Evolutionary conservation across 768 basidiomycete species (phyloP), one percentile per base, ranked within the genome.

Genomic region (Collybiopsis confluens): DNA sequence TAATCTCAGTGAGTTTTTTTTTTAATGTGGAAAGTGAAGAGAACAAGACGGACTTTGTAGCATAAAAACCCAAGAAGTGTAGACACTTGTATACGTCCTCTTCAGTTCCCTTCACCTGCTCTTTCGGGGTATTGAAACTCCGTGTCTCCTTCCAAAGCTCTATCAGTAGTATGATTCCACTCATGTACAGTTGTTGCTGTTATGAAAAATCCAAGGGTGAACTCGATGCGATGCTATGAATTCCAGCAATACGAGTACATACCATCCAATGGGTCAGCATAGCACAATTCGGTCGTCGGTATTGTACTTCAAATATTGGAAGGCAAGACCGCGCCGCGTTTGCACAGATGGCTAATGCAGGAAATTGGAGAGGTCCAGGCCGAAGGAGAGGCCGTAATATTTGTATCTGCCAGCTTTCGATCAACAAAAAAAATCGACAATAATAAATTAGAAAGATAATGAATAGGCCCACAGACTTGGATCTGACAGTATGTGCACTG

Each of bases 261-360:
- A 54, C 36, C 26, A 38, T 35, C 21, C 26, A 45, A 24, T 54
- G 33, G 8, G 52, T 30, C 18, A 36, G 42, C 11, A 43, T 9
- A 15, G 21, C 43, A 30, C 30, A 26, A 30, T 35, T 24, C 8
- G 52, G 8, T 16, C 36, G 36, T 30, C 37, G 26, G 47, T 45
- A 45, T 24, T 59, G 54, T 58, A 61, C 9, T 70, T 84, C 81
- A 44, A 82, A 61, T 26, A 87, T 71, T 50, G 81, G 82, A 21
- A 73, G 72, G 42, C 74, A 78, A 0, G 81, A 81, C 15, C 85
- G 70, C 2, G 85, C 81, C 3, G 85, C 74, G 33, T 84, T 86
- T 26, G 79, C 76, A 64, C 83, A 85, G 50, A 86, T 86, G 0
- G 83, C 81, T 5, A 86, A 71, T 0, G 83, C 5, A 82, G 78